Percentiles rank a stretch among this genome's conserved stretches.
Conservation (phyloP, 352 stramenopile species). For the Globisporangium nagaii region DNA sequence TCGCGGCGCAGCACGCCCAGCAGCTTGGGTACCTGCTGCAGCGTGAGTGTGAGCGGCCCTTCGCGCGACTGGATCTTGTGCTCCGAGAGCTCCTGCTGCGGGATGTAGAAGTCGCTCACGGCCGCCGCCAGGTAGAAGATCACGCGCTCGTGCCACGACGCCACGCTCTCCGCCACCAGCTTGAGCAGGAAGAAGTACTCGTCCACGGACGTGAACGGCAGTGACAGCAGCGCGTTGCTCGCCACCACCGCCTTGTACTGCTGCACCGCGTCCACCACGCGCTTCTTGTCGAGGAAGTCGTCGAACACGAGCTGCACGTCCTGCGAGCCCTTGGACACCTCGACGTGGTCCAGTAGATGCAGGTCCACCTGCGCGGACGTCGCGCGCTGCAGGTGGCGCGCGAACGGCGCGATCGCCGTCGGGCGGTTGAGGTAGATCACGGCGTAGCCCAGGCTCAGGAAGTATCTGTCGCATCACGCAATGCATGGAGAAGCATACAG, state of each 20-base stretch:
- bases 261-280: slow-evolving; percentile 46
- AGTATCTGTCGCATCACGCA: slow-evolving; percentile 53
- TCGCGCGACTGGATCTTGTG: slow-evolving; percentile 97
- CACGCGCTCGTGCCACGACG: slow-evolving; percentile 52
- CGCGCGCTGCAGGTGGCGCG: slow-evolving; percentile 55
- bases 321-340: slow-evolving; percentile 17
- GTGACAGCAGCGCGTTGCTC: slow-evolving; percentile 63
- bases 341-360: slow-evolving; percentile 57
- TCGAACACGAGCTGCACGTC: slow-evolving; percentile 31
- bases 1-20: slow-evolving; percentile 86
- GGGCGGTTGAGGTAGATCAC: slow-evolving; percentile 95
- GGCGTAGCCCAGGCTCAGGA: slow-evolving; percentile 92
- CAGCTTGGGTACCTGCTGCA: slow-evolving; percentile 95
- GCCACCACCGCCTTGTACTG: slow-evolving; percentile 32
- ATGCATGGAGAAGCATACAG: not conserved
- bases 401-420: slow-evolving; percentile 84
- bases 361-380: slow-evolving; percentile 60
- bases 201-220: slow-evolving; percentile 94
- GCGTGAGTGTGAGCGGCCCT: slow-evolving; percentile 68
- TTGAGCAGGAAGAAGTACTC: slow-evolving; percentile 95
- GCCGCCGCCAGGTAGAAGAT: slow-evolving; percentile 96
- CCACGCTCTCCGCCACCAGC: slow-evolving; percentile 63
- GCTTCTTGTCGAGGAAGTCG: slow-evolving; percentile 31
- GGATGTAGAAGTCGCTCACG: slow-evolving; percentile 98
- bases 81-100: slow-evolving; percentile 73